Evolutionary conservation across 2,329 filamentous ascomycete species (phyloP).

Genomic region (Aspergillus amoenus): DNA sequence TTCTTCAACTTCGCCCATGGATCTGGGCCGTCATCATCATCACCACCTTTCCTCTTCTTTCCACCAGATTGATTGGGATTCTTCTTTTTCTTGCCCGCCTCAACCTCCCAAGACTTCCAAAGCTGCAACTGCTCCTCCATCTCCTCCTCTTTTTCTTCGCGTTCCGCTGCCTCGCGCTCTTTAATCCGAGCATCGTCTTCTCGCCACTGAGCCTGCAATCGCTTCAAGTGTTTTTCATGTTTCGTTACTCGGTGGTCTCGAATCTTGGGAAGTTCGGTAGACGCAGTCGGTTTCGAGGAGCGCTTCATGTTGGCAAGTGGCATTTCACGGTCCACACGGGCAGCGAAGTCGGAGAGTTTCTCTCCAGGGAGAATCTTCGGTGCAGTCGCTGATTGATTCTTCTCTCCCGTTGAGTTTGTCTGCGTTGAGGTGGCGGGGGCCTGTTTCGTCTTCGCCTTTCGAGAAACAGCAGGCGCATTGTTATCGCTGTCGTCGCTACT

Average conservation of each 20-base stretch:
- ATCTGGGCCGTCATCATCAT: slow-evolving; percentile 60
- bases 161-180: slow-evolving; percentile 55
- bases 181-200: slow-evolving; percentile 48
- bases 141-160: slow-evolving; percentile 63
- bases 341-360: slow-evolving; percentile 74
- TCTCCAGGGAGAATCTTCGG: slow-evolving; percentile 82
- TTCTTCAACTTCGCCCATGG: slow-evolving; percentile 75
- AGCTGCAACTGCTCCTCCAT: slow-evolving; percentile 63
- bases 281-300: slow-evolving; percentile 35
- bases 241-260: slow-evolving; percentile 67
- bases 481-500: slow-evolving; percentile 15
- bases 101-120: slow-evolving; percentile 62
- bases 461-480: slow-evolving; percentile 10
- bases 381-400: neutral
- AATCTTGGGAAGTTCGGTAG: slow-evolving; percentile 28
- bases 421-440: neutral
- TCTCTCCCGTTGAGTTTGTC: neutral
- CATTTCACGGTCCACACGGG: slow-evolving; percentile 79
- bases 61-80: slow-evolving; percentile 28
- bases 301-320: slow-evolving; percentile 72
- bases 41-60: slow-evolving; percentile 43
- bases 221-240: slow-evolving; percentile 76
- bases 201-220: slow-evolving; percentile 59
- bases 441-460: slow-evolving; percentile 18
- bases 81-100: slow-evolving; percentile 52